Percentiles rank a stretch among this genome's conserved stretches.
Conservation (phyloP, 2,329 filamentous ascomycete species). For the Kalaharituber pfeilii region DNA sequence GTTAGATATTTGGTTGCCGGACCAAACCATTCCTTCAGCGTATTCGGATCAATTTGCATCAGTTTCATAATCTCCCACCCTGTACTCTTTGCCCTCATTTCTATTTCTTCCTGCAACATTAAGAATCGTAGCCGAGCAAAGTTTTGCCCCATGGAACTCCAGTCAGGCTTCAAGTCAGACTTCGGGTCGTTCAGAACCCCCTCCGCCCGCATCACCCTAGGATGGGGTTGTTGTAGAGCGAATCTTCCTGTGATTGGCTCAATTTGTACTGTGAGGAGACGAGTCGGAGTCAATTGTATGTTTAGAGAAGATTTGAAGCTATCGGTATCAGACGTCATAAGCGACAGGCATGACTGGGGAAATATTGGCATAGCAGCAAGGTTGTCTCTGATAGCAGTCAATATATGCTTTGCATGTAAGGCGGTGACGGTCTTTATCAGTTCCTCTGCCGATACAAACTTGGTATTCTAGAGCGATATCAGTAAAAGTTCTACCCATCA, state of each 20-base stretch:
- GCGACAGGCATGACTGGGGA: slow-evolving; percentile 40
- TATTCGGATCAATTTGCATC: slow-evolving; percentile 35
- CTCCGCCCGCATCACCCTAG: slow-evolving; percentile 41
- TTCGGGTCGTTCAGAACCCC: slow-evolving; percentile 43
- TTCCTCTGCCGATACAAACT: slow-evolving; percentile 52
- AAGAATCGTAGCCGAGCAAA: slow-evolving; percentile 32
- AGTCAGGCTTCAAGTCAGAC: slow-evolving; percentile 42
- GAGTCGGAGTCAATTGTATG: slow-evolving; percentile 50
- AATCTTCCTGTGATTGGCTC: slow-evolving; percentile 66
- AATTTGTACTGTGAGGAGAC: slow-evolving; percentile 45
- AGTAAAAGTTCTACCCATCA: not conserved
- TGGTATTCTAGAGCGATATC: slow-evolving; percentile 31
- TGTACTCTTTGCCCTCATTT: slow-evolving; percentile 40
- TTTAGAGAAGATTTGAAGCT: slow-evolving; percentile 50
- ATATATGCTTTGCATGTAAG: slow-evolving; percentile 53
- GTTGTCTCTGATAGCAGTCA: slow-evolving; percentile 47
- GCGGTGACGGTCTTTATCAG: slow-evolving; percentile 60
- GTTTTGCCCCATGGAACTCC: slow-evolving; percentile 41
- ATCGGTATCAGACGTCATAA: slow-evolving; percentile 39
- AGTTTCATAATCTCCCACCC: slow-evolving; percentile 44
- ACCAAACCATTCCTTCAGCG: slow-evolving; percentile 43
- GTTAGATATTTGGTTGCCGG: slow-evolving; percentile 45
- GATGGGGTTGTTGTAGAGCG: slow-evolving; percentile 48
- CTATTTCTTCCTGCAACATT: slow-evolving; percentile 45
- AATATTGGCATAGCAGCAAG: slow-evolving; percentile 45